Conservation (phyloP, 257 asterid genomes). For the Echium plantagineum region DNA sequence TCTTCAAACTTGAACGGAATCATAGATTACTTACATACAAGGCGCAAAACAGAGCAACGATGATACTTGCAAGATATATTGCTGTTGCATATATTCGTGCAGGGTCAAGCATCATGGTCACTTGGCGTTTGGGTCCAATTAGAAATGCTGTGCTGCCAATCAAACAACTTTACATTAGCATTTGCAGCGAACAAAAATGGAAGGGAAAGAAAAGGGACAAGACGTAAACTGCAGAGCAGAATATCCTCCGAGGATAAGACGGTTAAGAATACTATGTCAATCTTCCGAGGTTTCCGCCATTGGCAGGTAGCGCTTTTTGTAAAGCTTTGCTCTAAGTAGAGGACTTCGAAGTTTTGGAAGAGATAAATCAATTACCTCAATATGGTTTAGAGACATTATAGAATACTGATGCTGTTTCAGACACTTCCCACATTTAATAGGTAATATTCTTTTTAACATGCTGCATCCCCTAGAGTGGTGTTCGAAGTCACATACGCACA, state of each 20-base stretch:
- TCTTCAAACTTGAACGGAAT: conserved; percentile 10
- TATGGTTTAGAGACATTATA: too few species aligned
- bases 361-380: too few species aligned
- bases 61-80: conserved; percentile 82
- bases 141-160: conserved; percentile 98
- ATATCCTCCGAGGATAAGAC: neutral
- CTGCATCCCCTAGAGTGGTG: too few species aligned
- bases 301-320: too few species aligned
- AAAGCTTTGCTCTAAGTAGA: too few species aligned
- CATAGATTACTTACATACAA: conserved; percentile 62
- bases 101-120: conserved; percentile 94
- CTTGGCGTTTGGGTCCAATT: conserved; percentile 93
- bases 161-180: conserved; percentile 25
- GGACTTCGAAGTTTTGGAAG: too few species aligned
- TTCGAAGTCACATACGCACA: too few species aligned
- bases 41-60: conserved; percentile 82
- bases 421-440: too few species aligned
- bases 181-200: conserved; percentile 1
- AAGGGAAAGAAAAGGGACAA: neutral
- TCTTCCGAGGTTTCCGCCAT: too few species aligned
- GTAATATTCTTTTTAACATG: too few species aligned
- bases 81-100: conserved; percentile 96
- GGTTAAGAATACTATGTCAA: neutral
- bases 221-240: neutral
- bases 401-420: too few species aligned